Base-by-base conservation (phyloP, 2,329 filamentous ascomycete species). In the Didymosphaeria variabile region DNA sequence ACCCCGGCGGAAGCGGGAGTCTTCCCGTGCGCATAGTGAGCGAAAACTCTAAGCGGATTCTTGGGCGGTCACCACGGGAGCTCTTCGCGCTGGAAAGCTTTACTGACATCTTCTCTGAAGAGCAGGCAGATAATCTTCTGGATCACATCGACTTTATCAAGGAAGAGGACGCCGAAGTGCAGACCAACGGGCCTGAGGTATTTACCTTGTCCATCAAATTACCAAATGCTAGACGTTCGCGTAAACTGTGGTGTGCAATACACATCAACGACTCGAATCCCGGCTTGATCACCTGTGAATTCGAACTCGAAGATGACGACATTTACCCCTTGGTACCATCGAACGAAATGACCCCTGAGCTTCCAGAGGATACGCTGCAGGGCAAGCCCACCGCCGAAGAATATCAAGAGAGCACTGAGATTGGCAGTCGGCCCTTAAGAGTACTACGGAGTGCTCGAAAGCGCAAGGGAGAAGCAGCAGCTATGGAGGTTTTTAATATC, bases 401-500 rank as follows among this genome's bases (percentile, higher is more conserved):
- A 72, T 84, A 90, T 15, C 82, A 87, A 9, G 90, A 92, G 63
- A 94, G 91, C 71, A 96, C 92, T 0, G 85, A 91, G 58, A 88
- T 90, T 31, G 81, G 86, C 52, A 95, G 91, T 77, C 91, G 89
- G 66, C 93, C 92, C 5, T 80, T 97, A n/a, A 85, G 92, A 40
- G 87, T 95, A 1, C 75, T 95, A 26, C 84, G 91, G 38, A 92
- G 89, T 72, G 91, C 92, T 0, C 86, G 92, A 10, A 92, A 91
- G 71, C 84, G 90, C 53, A 87, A 88, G 67, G 91, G 91, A 6
- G 91, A 95, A 71, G 91, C 92, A 49, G 90, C 90, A 5, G 91
- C 91, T 0, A 95, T 95, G 89, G 91, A 96, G 69, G 91, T 95
- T 1, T 96, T 96, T 77, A 93, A 93, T 76, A 93, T 97, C 65